These are phyloP conservation scores for Ambrosiella cleistominuta DNA, from an alignment of 2,329 filamentous ascomycete genomes.

Conservation along the genomic window DNA sequence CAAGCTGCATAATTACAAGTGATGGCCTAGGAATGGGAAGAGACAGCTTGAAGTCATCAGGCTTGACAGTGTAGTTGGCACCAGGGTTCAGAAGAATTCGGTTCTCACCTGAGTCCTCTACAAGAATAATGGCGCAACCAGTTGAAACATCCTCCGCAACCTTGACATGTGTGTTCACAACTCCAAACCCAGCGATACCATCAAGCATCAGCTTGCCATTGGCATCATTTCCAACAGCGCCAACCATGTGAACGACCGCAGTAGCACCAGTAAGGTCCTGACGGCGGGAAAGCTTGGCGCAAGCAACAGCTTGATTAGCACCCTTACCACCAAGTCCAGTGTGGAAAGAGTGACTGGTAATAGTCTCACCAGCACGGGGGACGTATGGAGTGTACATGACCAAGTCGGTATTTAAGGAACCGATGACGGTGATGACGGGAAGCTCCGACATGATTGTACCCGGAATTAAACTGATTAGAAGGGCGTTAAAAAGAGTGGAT, in stretches of 20 bases:
- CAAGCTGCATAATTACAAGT: conserved; percentile 42
- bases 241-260: conserved; percentile 33
- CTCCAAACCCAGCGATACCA: conserved; percentile 28
- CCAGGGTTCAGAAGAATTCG: conserved; percentile 39
- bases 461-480: no score
- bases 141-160: conserved; percentile 26
- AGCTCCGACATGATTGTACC: not conserved
- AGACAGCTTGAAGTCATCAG: not conserved
- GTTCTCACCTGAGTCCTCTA: conserved; percentile 39
- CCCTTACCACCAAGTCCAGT: conserved; percentile 45
- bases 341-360: conserved; percentile 41
- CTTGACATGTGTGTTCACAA: conserved; percentile 28
- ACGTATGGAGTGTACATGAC: conserved; percentile 50
- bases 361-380: conserved; percentile 51
- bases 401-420: conserved; percentile 58
- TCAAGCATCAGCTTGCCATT: conserved; percentile 24
- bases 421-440: conserved; percentile 44
- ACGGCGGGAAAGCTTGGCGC: conserved; percentile 33
- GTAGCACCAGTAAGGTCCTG: conserved; percentile 7
- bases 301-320: conserved; percentile 57
- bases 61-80: conserved; percentile 25
- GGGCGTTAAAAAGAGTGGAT: not conserved
- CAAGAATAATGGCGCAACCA: conserved; percentile 40
- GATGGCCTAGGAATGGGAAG: conserved; percentile 27
- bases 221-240: conserved; percentile 34